A percentile compares a stretch with the other conserved stretches of the same genome.
Evolutionary conservation across 2,329 filamentous ascomycete species (phyloP).

Genomic region (Beauveria sp.): DNA sequence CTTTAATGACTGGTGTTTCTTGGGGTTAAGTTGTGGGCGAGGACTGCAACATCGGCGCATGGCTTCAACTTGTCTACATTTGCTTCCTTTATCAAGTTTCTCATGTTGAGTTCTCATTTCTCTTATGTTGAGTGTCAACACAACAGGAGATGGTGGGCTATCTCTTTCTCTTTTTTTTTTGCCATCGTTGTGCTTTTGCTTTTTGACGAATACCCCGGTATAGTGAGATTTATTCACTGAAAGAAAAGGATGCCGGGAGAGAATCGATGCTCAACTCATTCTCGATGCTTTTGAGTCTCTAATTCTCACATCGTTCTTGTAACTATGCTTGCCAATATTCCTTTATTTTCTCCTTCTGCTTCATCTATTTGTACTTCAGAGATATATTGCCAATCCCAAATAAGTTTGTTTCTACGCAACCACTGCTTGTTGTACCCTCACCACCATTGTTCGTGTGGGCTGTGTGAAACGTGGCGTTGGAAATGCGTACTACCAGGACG

Average conservation of each 20-base stretch:
- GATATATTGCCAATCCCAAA: too few relatives aligned
- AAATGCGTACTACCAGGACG: too few relatives aligned
- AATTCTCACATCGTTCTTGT: background rate
- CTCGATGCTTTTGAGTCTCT: background rate
- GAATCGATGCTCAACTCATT: background rate
- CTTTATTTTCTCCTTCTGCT: too few relatives aligned
- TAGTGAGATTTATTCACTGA: background rate
- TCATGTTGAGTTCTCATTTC: background rate
- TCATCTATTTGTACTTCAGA: too few relatives aligned
- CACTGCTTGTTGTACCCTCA: too few relatives aligned
- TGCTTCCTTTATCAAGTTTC: background rate
- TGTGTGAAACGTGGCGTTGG: too few relatives aligned
- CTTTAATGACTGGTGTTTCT: background rate
- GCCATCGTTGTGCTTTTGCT: background rate
- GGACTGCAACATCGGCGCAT: constrained; percentile 1
- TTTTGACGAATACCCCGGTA: background rate
- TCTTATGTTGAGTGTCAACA: background rate
- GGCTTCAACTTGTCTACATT: background rate
- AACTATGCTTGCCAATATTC: background rate
- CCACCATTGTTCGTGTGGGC: too few relatives aligned
- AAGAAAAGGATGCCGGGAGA: background rate
- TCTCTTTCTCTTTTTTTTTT: background rate
- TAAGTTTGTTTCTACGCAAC: too few relatives aligned
- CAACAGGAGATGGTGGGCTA: too few relatives aligned
- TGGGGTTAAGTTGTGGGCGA: background rate